phyloP scores from a whole-genome alignment of 192 early-diverging fungal genomes.

The Backusella macrospora region DNA sequence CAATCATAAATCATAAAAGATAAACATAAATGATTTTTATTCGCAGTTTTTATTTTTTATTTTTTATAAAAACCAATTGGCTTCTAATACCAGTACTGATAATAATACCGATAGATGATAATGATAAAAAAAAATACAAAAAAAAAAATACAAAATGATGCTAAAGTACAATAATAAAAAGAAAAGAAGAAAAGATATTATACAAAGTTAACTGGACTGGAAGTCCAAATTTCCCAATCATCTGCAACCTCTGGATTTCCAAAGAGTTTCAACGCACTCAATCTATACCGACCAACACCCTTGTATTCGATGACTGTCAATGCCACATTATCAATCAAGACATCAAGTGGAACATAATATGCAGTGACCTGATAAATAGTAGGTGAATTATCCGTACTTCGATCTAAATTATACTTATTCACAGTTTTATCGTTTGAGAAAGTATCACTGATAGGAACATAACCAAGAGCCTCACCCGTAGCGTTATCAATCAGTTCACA shows the following conservation, averaged over 20 bases:
- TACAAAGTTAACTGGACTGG: constrained; percentile 15
- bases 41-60: too few relatives aligned
- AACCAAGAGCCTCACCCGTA: constrained; percentile 15
- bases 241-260: constrained; percentile 31
- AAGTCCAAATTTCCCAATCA: constrained; percentile 27
- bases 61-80: too few relatives aligned
- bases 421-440: constrained; percentile 4
- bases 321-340: not conserved
- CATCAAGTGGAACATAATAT: not conserved
- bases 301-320: not conserved
- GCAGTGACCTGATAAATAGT: not conserved
- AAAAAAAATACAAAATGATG: too few relatives aligned
- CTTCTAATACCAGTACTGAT: too few relatives aligned
- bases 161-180: not conserved
- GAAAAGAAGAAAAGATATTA: not conserved
- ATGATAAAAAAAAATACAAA: too few relatives aligned
- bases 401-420: not conserved
- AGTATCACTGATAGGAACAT: constrained; percentile 5
- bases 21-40: too few relatives aligned
- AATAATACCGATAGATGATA: too few relatives aligned
- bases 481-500: constrained; percentile 24
- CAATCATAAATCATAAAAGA: not conserved
- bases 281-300: not conserved
- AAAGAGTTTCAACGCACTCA: constrained; percentile 36
- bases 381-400: constrained; percentile 5